Percentiles rank a stretch among this genome's conserved stretches.
These are phyloP conservation scores for Allium sativum DNA, from an alignment of 106 monocot species.

Conservation along the genomic window DNA sequence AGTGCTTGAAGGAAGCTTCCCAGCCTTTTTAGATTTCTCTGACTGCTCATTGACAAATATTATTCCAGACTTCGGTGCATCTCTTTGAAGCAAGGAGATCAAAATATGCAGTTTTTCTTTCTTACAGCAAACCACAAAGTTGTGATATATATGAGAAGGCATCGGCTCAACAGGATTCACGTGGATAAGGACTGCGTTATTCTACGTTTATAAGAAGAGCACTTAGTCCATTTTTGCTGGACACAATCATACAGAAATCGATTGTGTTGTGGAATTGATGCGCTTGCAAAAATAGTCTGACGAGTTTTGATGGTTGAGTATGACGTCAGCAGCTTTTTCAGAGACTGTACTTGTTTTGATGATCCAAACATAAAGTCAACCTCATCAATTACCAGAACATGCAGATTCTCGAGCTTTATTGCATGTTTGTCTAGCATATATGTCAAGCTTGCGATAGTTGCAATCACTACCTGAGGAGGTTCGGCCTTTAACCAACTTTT, in stretches of 20 bases:
- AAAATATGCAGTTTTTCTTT: conserved; percentile 42
- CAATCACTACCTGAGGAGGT: conserved; percentile 85
- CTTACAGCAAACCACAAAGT: conserved; percentile 69
- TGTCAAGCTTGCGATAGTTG: conserved; percentile 73
- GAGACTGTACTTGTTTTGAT: conserved; percentile 62
- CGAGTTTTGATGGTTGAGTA: conserved; percentile 52
- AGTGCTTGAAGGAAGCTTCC: conserved; percentile 45
- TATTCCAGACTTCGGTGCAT: conserved; percentile 73
- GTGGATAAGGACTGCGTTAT: conserved; percentile 79
- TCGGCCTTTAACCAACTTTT: conserved; percentile 97
- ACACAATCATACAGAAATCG: conserved; percentile 75
- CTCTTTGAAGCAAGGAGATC: conserved; percentile 52
- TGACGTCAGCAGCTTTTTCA: conserved; percentile 66
- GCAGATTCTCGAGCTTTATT: conserved; percentile 66
- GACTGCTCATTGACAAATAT: conserved; percentile 87
- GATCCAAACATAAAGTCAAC: conserved; percentile 87
- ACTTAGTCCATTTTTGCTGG: conserved; percentile 96
- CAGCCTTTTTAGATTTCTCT: conserved; percentile 66
- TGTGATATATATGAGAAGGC: conserved; percentile 64
- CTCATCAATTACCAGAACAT: conserved; percentile 89
- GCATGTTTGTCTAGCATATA: conserved; percentile 79
- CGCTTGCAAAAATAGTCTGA: conserved; percentile 87
- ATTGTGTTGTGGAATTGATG: conserved; percentile 94
- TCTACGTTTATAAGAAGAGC: conserved; percentile 33
- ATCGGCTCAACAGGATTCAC: conserved; percentile 81